A percentile compares a stretch with the other conserved stretches of the same genome.
phyloP scores from a whole-genome alignment of 345 rosid genomes.

The Viola odorata region DNA sequence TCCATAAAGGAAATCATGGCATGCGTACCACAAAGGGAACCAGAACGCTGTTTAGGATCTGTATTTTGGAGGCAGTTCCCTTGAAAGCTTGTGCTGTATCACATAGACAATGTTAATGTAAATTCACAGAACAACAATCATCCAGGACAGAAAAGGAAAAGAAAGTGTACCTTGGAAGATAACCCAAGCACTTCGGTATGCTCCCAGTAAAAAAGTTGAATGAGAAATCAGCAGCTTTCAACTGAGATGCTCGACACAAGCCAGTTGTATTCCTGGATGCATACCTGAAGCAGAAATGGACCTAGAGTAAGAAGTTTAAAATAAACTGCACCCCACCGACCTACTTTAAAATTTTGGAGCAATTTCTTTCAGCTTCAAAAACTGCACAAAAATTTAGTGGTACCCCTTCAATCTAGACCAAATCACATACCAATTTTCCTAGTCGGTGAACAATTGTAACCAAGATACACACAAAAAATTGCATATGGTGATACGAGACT shows the following conservation, averaged over 20 bases:
- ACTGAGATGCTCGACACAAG: conserved; percentile 64
- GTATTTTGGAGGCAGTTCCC: conserved; percentile 76
- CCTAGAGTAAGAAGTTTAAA: too few relatives aligned
- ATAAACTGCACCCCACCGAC: too few relatives aligned
- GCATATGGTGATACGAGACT: conserved; percentile 6
- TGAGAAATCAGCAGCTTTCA: conserved; percentile 78
- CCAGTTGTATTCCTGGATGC: conserved; percentile 55
- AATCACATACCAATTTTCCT: too few relatives aligned
- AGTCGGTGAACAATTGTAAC: too few relatives aligned
- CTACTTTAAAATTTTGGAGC: too few relatives aligned
- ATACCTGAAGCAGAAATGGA: conserved; percentile 40
- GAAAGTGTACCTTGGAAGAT: conserved; percentile 64
- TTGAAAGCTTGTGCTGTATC: conserved; percentile 72
- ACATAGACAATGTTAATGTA: conserved; percentile 3
- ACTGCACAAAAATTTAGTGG: too few relatives aligned
- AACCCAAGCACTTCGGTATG: conserved; percentile 76
- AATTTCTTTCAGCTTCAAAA: too few relatives aligned
- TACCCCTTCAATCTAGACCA: too few relatives aligned
- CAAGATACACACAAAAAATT: too few relatives aligned
- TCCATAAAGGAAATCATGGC: conserved; percentile 4
- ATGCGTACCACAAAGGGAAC: conserved; percentile 59
- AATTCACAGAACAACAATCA: conserved; percentile 4
- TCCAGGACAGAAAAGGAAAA: neutral
- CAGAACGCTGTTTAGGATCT: conserved; percentile 64
- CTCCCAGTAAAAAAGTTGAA: conserved; percentile 77